Evolutionary conservation across 495 filamentous ascomycete genomes (phyloP).

Genomic region (Penicillium fimorum): DNA sequence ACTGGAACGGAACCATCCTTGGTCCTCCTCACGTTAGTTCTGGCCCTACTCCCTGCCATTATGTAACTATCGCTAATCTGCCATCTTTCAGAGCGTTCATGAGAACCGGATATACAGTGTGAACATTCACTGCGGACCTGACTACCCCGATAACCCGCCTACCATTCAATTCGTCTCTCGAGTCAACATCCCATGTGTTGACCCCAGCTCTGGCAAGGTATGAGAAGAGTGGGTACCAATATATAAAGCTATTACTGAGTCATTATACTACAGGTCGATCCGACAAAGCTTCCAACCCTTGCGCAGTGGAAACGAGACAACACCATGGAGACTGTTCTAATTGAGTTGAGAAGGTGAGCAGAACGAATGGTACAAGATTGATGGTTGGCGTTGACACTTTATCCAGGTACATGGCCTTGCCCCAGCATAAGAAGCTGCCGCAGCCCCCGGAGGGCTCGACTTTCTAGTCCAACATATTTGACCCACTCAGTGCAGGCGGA

Average conservation of each 20-base stretch:
- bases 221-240: not conserved
- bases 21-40: conserved; percentile 87
- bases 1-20: conserved; percentile 98
- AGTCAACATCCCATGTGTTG: conserved; percentile 94
- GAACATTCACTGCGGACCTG: conserved; percentile 90
- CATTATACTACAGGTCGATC: conserved; percentile 64
- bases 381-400: conserved; percentile 10
- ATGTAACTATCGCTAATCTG: conserved; percentile 13
- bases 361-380: not conserved
- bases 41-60: conserved; percentile 3
- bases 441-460: conserved; percentile 88
- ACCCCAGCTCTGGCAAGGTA: conserved; percentile 71
- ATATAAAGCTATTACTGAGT: conserved; percentile 1
- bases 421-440: conserved; percentile 88
- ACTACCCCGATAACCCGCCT: conserved; percentile 87
- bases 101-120: conserved; percentile 98
- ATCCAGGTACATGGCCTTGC: conserved; percentile 87
- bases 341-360: conserved; percentile 75
- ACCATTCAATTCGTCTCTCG: conserved; percentile 86
- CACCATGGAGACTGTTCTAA: conserved; percentile 91
- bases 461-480: conserved; percentile 44
- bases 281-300: conserved; percentile 75
- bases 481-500: conserved; percentile 20
- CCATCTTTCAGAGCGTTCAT: conserved; percentile 71
- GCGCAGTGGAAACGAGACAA: conserved; percentile 84